These are phyloP conservation scores for Hamamelis virginiana DNA, from an alignment of 164 flowering plant genomes.

Conservation along the genomic window DNA sequence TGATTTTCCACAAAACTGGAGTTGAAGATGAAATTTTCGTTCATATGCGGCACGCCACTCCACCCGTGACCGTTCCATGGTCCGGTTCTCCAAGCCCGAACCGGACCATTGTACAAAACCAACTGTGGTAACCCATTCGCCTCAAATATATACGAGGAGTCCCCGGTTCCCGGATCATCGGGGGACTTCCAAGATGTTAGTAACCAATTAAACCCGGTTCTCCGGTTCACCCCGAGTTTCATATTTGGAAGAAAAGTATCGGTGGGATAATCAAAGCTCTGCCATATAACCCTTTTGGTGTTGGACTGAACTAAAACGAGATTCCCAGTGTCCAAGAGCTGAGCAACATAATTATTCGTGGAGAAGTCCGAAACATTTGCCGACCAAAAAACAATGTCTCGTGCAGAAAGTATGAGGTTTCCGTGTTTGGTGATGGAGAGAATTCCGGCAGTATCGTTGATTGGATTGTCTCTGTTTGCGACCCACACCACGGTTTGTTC, in stretches of 20 bases:
- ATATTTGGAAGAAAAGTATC: no score
- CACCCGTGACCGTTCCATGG: constrained; percentile 41
- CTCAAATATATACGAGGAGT: no score
- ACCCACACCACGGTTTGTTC: no score
- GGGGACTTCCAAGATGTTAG: constrained; percentile 44
- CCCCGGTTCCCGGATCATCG: no score
- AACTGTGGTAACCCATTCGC: constrained; percentile 31
- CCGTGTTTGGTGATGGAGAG: no score
- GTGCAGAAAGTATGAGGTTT: no score
- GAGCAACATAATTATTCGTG: constrained; percentile 1
- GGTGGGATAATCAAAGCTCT: no score
- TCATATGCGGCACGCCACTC: constrained; percentile 35
- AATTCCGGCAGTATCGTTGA: no score
- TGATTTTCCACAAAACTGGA: constrained; percentile 12
- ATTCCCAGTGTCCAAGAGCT: constrained; percentile 43
- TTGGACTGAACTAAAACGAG: no score
- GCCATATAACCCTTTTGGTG: no score
- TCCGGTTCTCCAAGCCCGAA: constrained; percentile 29
- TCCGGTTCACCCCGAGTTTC: no score
- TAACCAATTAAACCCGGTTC: constrained; percentile 31
- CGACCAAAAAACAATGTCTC: constrained; percentile 34
- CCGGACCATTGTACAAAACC: constrained; percentile 17
- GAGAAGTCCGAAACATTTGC: constrained; percentile 22
- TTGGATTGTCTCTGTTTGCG: no score
- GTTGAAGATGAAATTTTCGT: constrained; percentile 7